Evolutionary conservation across 2,329 filamentous ascomycete genomes (phyloP).

Genomic region (Aureobasidium mangrovei): DNA sequence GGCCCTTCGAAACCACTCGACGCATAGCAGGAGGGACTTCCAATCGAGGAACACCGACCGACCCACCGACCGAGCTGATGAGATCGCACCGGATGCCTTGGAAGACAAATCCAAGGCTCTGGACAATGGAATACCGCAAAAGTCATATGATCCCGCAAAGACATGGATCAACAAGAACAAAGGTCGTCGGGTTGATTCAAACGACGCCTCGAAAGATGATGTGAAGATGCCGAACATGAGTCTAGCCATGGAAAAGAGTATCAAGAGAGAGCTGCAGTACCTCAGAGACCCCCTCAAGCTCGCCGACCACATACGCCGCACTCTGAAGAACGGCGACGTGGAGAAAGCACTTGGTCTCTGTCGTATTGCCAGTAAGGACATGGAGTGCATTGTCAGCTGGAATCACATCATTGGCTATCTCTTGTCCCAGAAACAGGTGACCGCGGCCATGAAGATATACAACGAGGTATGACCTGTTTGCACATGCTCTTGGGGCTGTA

Average conservation of each 20-base stretch:
- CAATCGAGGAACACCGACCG: background rate
- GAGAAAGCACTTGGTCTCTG: conserved; percentile 61
- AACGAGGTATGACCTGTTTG: conserved; percentile 58
- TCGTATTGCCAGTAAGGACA: conserved; percentile 56
- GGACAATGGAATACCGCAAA: background rate
- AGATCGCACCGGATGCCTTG: background rate
- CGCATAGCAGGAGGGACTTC: background rate
- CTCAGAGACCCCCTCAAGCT: conserved; percentile 65
- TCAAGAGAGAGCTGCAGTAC: conserved; percentile 52
- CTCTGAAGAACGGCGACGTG: conserved; percentile 51
- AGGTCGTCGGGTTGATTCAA: background rate
- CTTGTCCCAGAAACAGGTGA: conserved; percentile 52
- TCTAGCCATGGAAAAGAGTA: conserved; percentile 20
- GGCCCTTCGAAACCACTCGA: background rate
- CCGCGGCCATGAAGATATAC: conserved; percentile 67
- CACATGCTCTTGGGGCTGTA: background rate
- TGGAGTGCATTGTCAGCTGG: conserved; percentile 69
- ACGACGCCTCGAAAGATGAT: conserved; percentile 12
- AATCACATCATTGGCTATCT: conserved; percentile 73
- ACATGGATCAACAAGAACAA: conserved; percentile 1
- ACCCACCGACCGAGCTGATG: background rate
- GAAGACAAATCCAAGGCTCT: background rate
- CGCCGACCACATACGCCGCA: conserved; percentile 54
- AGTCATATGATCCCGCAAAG: background rate
- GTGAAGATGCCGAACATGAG: conserved; percentile 5